These are phyloP conservation scores for Beta vulgaris DNA, from an alignment of 148 eudicot genomes.

Conservation along the genomic window DNA sequence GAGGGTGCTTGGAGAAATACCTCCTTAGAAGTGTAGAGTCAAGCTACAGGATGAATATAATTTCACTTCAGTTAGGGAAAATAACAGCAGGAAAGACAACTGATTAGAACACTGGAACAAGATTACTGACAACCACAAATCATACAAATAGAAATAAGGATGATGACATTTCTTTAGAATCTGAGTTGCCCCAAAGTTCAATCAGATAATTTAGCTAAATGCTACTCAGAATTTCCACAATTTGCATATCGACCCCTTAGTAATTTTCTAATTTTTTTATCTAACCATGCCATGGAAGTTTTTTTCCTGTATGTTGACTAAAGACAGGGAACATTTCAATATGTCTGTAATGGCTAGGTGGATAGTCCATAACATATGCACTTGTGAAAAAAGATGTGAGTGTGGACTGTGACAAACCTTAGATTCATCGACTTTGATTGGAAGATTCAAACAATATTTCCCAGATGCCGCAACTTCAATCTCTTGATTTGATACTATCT, in stretches of 20 bases:
- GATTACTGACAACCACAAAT: neutral
- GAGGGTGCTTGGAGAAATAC: no score
- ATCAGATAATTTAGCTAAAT: neutral
- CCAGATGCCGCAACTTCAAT: conserved; percentile 80
- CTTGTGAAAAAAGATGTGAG: neutral
- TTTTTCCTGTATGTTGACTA: no score
- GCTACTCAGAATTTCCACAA: no score
- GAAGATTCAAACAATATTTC: conserved; percentile 77
- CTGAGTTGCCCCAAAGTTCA: neutral
- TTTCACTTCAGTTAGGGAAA: no score
- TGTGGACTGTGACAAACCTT: conserved; percentile 40
- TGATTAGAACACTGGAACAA: no score
- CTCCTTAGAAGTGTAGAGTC: no score
- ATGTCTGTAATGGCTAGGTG: neutral
- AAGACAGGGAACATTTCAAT: no score
- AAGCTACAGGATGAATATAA: no score
- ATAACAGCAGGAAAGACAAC: no score
- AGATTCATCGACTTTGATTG: conserved; percentile 80
- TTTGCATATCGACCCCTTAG: neutral
- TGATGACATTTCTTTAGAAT: no score
- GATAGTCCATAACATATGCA: neutral
- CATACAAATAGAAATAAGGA: no score
- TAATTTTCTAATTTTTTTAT: no score
- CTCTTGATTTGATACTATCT: conserved; percentile 65
- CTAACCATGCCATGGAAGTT: neutral